Evolutionary conservation across 1,139 yeast species (phyloP), one percentile per base, ranked within the genome.

Genomic region (Debaryomyces sp.): DNA sequence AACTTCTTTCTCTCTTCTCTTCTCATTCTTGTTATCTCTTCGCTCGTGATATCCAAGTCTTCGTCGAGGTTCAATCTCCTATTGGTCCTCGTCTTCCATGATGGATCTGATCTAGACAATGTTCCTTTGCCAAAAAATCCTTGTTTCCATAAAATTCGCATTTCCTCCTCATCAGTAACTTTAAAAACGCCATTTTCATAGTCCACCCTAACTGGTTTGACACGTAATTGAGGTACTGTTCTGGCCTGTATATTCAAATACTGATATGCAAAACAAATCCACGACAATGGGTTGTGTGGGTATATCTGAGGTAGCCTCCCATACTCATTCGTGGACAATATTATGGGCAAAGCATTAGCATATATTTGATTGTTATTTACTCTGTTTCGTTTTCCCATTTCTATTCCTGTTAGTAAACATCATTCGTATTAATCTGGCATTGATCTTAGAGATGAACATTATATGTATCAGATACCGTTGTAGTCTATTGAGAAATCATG

Each of bases 41-140:
- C 99, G 47, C 85, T 74, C 9, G 83, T 76, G 18, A 68, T 53
- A 27, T 62, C 63, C 47, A 57, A 54, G 8, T 65, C 68, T 17
- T 68, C 70, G 10, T 72, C 62, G 10, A 75, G 67, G 45, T 87
- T 73, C 42, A 70, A 57, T 44, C 87, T 70, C 27, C 77, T 70
- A n/a, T 55, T 57, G 1, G 89, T 84, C 47, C 98, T 77, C 10
- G 74, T 74, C 41, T 65, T 68, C 98, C 98, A 94, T 0, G 96
- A 84, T 0, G 99, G 97, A 59, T 94, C 97, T 50, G 96, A 87
- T 55, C 99, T 75, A 32, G 96, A 88, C 44, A 91, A 71, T 4
- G 82, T 78, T 2, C 99, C 99, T 59, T 94, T 94, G 8, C 99
- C 99, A 62, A 90, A 95, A 62, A 91, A 94, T 0, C 99, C 99